Evolutionary conservation across 2,329 filamentous ascomycete genomes (phyloP), one percentile per base, ranked within the genome.

Genomic region (Alternaria ventricosa): DNA sequence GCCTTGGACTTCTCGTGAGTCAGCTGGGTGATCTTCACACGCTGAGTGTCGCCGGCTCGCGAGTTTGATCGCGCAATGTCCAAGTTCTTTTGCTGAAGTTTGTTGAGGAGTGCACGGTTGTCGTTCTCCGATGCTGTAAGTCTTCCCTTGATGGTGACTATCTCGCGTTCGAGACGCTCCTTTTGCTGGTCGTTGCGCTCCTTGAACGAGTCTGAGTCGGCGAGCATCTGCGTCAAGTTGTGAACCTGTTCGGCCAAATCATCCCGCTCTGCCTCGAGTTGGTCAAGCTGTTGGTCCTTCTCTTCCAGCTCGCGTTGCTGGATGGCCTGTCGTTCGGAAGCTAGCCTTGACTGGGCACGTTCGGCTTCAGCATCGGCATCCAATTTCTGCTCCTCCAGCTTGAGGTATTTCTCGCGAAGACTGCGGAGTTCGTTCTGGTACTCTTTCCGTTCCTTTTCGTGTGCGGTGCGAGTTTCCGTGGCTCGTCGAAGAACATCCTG

Each of bases 81-180:
- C 7, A 99, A 87, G 28, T 96, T 96, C 84, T 98, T 98, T 75
- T 98, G 95, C 75, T 98, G 95, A 18, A 99, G 86, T 81, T 98
- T 98, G 83, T 97, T 98, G 69, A 98, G 86, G n/a, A 99, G 84
- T 6, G 94, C 91, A 55, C 93, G 90, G 74, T 98, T 98, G 81
- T 98, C 95, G 72, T 98, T 97, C 78, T 99, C 95, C 0, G 95
- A 98, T 23, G 95, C 96, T 8, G 91, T 87, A 44, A 99, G 84
- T 22, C 95, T 90, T 64, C 94, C 94, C 79, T 96, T 97, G 70
- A 97, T 88, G 1, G 95, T 97, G 22, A 93, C 90, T 7, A 98
- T 86, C 77, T 99, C 96, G 22, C 94, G 89, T 79, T 98, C 94
- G 47, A 97, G 86, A 36, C 96, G 90, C 78, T 97, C 94, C 79